These are phyloP conservation scores for Ceratobasidium sp. DNA, from an alignment of 1,284 basidiomycete genomes.

Conservation along the genomic window DNA sequence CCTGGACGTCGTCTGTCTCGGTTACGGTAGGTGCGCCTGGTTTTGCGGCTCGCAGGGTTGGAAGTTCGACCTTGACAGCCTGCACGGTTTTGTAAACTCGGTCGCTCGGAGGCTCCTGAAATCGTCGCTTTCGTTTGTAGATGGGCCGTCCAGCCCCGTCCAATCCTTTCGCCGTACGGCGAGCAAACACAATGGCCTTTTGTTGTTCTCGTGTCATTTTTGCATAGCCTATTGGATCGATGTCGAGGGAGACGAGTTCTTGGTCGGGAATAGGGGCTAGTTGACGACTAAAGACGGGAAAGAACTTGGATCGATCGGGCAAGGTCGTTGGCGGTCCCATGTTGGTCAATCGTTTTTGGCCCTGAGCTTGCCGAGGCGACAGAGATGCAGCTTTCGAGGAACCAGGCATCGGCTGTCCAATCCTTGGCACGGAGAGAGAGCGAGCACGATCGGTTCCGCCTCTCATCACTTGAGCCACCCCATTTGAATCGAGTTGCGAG, in stretches of 20 bases:
- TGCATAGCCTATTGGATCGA: constrained; percentile 44
- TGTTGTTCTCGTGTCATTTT: constrained; percentile 18
- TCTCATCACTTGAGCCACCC: constrained; percentile 4
- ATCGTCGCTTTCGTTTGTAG: constrained; percentile 25
- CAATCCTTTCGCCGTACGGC: constrained; percentile 11
- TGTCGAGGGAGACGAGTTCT: constrained; percentile 45
- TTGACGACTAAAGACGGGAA: constrained; percentile 34
- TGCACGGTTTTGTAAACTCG: constrained; percentile 44
- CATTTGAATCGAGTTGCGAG: constrained; percentile 19
- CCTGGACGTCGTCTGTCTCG: constrained; percentile 75
- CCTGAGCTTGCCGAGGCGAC: constrained; percentile 19
- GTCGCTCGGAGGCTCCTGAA: constrained; percentile 15
- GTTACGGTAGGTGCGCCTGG: constrained; percentile 63
- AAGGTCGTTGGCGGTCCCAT: constrained; percentile 39
- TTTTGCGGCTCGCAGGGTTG: constrained; percentile 66
- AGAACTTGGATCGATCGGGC: constrained; percentile 35
- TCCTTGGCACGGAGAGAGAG: constrained; percentile 19
- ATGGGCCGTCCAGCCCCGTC: constrained; percentile 41
- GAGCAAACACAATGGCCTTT: constrained; percentile 17
- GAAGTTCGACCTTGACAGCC: constrained; percentile 55
- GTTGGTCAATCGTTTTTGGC: constrained; percentile 22
- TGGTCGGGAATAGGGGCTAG: constrained; percentile 29
- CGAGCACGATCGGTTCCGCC: constrained; percentile 21
- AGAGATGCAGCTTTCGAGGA: constrained; percentile 27
- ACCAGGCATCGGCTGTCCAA: background rate